These are phyloP conservation scores for Eutrema heterophyllum DNA, from an alignment of 345 rosid species.

Conservation along the genomic window DNA sequence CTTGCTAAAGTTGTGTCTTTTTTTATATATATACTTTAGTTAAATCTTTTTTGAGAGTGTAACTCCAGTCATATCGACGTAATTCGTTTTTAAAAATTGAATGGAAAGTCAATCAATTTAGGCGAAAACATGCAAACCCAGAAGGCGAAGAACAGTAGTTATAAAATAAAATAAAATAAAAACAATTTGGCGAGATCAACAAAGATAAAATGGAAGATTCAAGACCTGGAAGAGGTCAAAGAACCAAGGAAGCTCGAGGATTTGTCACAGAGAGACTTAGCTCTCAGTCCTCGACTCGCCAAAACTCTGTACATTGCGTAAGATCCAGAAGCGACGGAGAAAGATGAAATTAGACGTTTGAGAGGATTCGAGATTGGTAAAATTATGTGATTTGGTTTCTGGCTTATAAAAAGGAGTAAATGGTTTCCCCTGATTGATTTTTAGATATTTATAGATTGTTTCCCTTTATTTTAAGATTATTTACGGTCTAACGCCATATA, in stretches of 20 bases:
- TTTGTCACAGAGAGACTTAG: conserved; percentile 36
- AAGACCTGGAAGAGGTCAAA: conserved; percentile 43
- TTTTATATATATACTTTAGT: neutral
- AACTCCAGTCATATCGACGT: neutral
- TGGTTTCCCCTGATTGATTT: conserved; percentile 6
- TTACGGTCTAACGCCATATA: neutral
- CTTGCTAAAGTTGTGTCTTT: conserved; percentile 19
- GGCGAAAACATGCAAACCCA: conserved; percentile 8
- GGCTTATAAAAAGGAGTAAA: neutral
- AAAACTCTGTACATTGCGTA: conserved; percentile 45
- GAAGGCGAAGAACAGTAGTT: neutral
- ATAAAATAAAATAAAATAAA: neutral
- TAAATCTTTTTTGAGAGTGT: neutral
- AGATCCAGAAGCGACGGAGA: conserved; percentile 24
- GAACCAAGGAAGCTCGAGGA: conserved; percentile 31
- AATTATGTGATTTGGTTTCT: neutral
- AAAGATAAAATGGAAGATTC: neutral
- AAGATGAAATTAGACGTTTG: neutral
- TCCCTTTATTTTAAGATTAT: neutral
- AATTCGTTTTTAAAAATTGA: neutral
- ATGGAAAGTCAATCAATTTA: neutral
- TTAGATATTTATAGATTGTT: conserved; percentile 3
- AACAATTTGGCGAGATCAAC: neutral
- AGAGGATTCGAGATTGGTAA: conserved; percentile 6
- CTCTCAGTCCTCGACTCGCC: conserved; percentile 34